These are phyloP conservation scores for Phragmites australis DNA, from an alignment of 176 grass and related monocot species.

Conservation along the genomic window DNA sequence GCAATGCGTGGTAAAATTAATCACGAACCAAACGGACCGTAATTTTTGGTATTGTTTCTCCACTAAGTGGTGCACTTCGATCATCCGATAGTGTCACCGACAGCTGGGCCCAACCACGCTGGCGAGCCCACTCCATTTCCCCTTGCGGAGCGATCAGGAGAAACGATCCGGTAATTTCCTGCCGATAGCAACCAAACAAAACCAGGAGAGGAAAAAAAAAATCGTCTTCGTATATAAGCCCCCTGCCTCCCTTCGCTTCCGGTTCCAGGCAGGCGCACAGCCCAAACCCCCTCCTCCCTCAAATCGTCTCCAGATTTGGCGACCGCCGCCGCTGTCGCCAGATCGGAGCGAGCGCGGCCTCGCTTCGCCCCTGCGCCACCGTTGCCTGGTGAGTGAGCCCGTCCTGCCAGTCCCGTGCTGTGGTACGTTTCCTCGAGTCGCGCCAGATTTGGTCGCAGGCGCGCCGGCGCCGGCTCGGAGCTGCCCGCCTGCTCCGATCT, in stretches of 20 bases:
- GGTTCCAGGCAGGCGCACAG: slow-evolving; percentile 7
- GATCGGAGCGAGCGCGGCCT: slow-evolving; percentile 34
- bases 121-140: too few relatives aligned
- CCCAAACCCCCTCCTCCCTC: slow-evolving; percentile 26
- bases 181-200: slow-evolving; percentile 21
- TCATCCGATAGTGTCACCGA: too few relatives aligned
- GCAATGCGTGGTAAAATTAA: too few relatives aligned
- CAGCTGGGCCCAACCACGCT: too few relatives aligned
- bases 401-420: background rate
- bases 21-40: too few relatives aligned
- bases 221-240: slow-evolving; percentile 3
- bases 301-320: slow-evolving; percentile 41
- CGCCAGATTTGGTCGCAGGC: background rate
- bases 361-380: background rate
- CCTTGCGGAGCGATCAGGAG: too few relatives aligned
- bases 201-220: background rate
- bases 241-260: background rate
- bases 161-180: too few relatives aligned
- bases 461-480: background rate
- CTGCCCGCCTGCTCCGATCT: background rate
- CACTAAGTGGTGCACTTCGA: too few relatives aligned
- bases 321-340: slow-evolving; percentile 18
- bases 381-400: slow-evolving; percentile 9
- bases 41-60: too few relatives aligned
- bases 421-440: background rate